A percentile compares a stretch with the other conserved stretches of the same genome.
These are phyloP conservation scores for Alternaria atra DNA, from an alignment of 2,329 filamentous ascomycete genomes.

Conservation along the genomic window DNA sequence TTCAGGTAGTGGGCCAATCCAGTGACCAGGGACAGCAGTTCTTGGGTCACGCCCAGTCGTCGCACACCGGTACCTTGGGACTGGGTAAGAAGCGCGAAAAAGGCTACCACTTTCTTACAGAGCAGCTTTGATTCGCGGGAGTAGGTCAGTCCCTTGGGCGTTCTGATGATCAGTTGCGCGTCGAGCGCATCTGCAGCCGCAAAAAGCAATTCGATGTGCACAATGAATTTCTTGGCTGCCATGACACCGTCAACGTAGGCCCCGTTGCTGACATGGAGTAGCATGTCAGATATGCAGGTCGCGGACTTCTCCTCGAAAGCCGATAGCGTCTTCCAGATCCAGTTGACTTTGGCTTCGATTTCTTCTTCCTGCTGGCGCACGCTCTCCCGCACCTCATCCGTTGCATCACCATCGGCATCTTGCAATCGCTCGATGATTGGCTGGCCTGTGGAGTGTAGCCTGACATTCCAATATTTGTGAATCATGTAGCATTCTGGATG, in stretches of 20 bases:
- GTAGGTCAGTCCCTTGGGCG: slow-evolving; percentile 87
- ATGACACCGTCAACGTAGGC: slow-evolving; percentile 94
- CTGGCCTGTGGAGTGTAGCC: slow-evolving; percentile 65
- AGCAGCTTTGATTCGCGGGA: slow-evolving; percentile 95
- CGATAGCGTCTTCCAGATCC: slow-evolving; percentile 97
- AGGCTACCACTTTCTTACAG: slow-evolving; percentile 99
- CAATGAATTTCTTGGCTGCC: slow-evolving; percentile 94
- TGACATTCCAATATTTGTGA: slow-evolving; percentile 99
- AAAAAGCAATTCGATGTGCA: slow-evolving; percentile 94
- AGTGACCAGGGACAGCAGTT: slow-evolving; percentile 95
- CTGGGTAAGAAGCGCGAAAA: slow-evolving; percentile 94
- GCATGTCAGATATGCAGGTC: slow-evolving; percentile 98
- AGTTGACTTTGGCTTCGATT: slow-evolving; percentile 97
- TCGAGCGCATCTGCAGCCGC: slow-evolving; percentile 87
- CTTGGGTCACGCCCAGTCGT: slow-evolving; percentile 95
- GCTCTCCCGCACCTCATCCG: slow-evolving; percentile 73
- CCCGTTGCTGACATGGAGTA: slow-evolving; percentile 96
- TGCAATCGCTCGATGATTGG: slow-evolving; percentile 48
- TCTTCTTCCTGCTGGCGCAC: slow-evolving; percentile 88
- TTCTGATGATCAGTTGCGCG: slow-evolving; percentile 70
- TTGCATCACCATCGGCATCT: slow-evolving; percentile 63
- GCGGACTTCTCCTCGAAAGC: slow-evolving; percentile 98
- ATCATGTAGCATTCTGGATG: slow-evolving; percentile 99
- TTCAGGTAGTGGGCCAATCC: slow-evolving; percentile 97
- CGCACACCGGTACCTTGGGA: slow-evolving; percentile 90